phyloP scores from a whole-genome alignment of 2,329 filamentous ascomycete genomes.

The Sclerotinia trifoliorum region DNA sequence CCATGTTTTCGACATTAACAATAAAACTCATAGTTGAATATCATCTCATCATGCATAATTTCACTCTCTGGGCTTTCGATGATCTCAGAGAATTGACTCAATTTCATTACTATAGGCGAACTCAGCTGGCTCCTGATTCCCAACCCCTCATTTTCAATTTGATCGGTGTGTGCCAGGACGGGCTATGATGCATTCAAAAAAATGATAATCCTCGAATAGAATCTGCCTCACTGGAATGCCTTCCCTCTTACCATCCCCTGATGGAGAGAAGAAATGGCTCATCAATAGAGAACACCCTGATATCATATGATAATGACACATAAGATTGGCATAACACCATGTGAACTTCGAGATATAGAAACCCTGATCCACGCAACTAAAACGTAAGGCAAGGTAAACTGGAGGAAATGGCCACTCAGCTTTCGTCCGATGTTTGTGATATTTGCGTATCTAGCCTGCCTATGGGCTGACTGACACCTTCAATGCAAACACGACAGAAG shows the following conservation, averaged over 20 bases:
- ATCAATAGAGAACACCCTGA: constrained; percentile 1
- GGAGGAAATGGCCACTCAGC: constrained; percentile 16
- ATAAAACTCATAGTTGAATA: not conserved
- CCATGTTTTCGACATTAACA: not conserved
- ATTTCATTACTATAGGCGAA: constrained; percentile 1
- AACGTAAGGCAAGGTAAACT: constrained; percentile 19
- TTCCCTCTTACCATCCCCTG: not conserved
- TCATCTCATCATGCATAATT: constrained; percentile 16
- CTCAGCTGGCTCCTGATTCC: constrained; percentile 17
- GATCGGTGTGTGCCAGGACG: constrained; percentile 17
- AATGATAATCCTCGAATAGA: not conserved
- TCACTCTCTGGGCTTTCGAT: constrained; percentile 11
- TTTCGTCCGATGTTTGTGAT: constrained; percentile 8
- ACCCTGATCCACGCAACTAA: constrained; percentile 18
- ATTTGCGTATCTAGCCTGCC: constrained; percentile 13
- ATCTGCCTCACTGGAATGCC: constrained; percentile 19
- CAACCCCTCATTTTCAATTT: constrained; percentile 13
- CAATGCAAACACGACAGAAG: constrained; percentile 18
- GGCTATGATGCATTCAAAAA: constrained; percentile 5
- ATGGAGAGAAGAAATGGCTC: constrained; percentile 7
- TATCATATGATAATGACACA: constrained; percentile 20
- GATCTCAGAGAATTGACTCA: constrained; percentile 6
- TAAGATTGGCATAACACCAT: constrained; percentile 15
- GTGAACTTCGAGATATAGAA: constrained; percentile 2
- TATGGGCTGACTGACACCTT: constrained; percentile 14